A percentile compares a stretch with the other conserved stretches of the same genome.
phyloP scores from a whole-genome alignment of 768 basidiomycete genomes.

The Boletus tylopilopsis region DNA sequence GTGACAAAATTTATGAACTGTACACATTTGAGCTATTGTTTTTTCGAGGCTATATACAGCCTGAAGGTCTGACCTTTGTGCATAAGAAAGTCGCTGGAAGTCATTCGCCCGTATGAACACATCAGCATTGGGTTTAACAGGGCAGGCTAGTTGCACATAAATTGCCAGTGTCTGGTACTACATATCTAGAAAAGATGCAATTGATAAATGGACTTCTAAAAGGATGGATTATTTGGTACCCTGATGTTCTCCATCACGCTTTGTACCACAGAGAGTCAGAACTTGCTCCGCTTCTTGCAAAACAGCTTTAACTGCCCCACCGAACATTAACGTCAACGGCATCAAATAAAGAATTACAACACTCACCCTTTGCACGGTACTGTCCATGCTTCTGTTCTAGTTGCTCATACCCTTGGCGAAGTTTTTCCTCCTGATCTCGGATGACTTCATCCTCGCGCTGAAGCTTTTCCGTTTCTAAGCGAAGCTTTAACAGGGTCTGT shows the following conservation, averaged over 20 bases:
- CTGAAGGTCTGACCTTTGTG: no score
- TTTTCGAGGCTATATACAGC: no score
- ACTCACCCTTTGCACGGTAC: constrained; percentile 41
- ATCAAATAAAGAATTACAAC: neutral
- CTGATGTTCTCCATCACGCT: constrained; percentile 32
- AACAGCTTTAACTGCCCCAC: constrained; percentile 34
- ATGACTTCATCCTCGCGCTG: constrained; percentile 39
- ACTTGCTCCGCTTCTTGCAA: constrained; percentile 45
- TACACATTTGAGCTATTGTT: no score
- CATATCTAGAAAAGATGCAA: neutral
- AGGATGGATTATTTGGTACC: neutral
- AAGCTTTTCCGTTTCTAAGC: constrained; percentile 38
- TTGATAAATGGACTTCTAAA: neutral
- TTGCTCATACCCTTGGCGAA: constrained; percentile 36
- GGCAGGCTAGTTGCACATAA: no score
- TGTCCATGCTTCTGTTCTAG: constrained; percentile 39
- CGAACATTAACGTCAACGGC: constrained; percentile 6
- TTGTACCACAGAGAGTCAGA: constrained; percentile 42
- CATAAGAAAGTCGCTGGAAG: no score
- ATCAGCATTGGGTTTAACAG: no score
- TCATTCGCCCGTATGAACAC: no score
- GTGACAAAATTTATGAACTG: neutral
- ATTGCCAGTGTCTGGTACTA: neutral
- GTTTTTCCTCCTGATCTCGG: constrained; percentile 38
- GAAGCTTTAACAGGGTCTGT: constrained; percentile 36